These are phyloP conservation scores for Conoideocrella luteorostrata DNA, from an alignment of 2,329 filamentous ascomycete genomes.

Conservation along the genomic window DNA sequence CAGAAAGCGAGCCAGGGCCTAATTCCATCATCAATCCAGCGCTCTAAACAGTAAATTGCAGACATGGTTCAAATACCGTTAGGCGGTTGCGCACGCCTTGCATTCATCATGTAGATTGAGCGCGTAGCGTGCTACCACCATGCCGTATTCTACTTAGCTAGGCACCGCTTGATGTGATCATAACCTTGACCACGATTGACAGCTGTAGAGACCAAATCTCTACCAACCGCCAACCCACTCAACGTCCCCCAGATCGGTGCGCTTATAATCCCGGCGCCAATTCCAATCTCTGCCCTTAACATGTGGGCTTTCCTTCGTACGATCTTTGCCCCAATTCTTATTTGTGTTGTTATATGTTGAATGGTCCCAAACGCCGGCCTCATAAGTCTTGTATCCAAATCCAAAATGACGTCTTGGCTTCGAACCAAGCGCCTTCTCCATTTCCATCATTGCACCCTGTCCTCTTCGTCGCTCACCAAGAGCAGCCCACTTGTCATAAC, in stretches of 20 bases:
- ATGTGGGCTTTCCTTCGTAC: slow-evolving; percentile 48
- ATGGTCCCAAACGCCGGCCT: slow-evolving; percentile 43
- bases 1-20: slow-evolving; percentile 57
- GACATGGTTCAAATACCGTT: too few species aligned
- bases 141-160: too few species aligned
- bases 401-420: slow-evolving; percentile 43
- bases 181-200: slow-evolving; percentile 57
- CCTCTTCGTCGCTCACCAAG: slow-evolving; percentile 79
- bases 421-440: slow-evolving; percentile 42
- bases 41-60: slow-evolving; percentile 11
- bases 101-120: too few species aligned
- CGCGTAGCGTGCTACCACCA: too few species aligned
- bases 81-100: too few species aligned
- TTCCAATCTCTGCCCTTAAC: slow-evolving; percentile 54
- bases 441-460: slow-evolving; percentile 44
- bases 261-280: slow-evolving; percentile 53
- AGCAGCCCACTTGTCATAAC: slow-evolving; percentile 80
- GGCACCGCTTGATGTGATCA: slow-evolving; percentile 9
- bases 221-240: slow-evolving; percentile 96
- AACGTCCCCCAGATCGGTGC: slow-evolving; percentile 66
- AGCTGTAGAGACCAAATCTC: slow-evolving; percentile 37
- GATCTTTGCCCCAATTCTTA: slow-evolving; percentile 34
- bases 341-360: slow-evolving; percentile 31
- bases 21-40: slow-evolving; percentile 20
- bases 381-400: slow-evolving; percentile 42